A percentile compares a stretch with the other conserved stretches of the same genome.
Conservation (phyloP, 441 rosid genomes). For the Populus tomentosa region DNA sequence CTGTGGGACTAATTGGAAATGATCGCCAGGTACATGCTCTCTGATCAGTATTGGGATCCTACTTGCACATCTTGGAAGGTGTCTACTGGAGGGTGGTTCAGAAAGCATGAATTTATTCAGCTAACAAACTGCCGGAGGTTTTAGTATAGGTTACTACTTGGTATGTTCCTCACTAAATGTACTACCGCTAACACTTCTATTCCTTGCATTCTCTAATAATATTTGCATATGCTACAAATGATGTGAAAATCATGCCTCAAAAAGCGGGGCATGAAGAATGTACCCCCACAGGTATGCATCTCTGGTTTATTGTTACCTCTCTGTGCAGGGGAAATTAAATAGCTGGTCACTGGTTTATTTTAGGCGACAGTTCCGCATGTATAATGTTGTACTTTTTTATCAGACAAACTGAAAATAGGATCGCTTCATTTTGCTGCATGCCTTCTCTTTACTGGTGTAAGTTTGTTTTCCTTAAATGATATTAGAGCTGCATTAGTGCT, state of each 20-base stretch:
- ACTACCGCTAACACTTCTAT: background rate
- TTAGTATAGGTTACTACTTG: background rate
- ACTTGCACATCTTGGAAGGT: background rate
- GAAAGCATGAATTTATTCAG: background rate
- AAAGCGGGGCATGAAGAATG: background rate
- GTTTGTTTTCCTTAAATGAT: too few relatives aligned
- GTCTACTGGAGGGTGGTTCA: background rate
- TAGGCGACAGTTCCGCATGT: too few relatives aligned
- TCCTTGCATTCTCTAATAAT: conserved; percentile 8
- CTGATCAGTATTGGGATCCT: conserved; percentile 1
- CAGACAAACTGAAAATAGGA: too few relatives aligned
- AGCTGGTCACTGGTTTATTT: background rate
- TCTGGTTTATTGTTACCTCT: too few relatives aligned
- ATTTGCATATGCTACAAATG: too few relatives aligned
- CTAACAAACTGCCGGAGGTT: background rate
- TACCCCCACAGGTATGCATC: background rate
- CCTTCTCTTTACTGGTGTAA: too few relatives aligned
- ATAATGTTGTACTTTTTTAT: too few relatives aligned
- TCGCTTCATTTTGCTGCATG: too few relatives aligned
- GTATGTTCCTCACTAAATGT: background rate
- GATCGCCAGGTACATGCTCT: conserved; percentile 29
- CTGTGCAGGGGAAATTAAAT: too few relatives aligned
- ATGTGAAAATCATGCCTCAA: conserved; percentile 3
- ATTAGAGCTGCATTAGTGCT: too few relatives aligned
- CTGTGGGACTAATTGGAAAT: conserved; percentile 44